Percentiles rank a stretch among this genome's conserved stretches.
Evolutionary conservation across 2,329 filamentous ascomycete species (phyloP).

Genomic region (Beauveria scarabaeidicola): DNA sequence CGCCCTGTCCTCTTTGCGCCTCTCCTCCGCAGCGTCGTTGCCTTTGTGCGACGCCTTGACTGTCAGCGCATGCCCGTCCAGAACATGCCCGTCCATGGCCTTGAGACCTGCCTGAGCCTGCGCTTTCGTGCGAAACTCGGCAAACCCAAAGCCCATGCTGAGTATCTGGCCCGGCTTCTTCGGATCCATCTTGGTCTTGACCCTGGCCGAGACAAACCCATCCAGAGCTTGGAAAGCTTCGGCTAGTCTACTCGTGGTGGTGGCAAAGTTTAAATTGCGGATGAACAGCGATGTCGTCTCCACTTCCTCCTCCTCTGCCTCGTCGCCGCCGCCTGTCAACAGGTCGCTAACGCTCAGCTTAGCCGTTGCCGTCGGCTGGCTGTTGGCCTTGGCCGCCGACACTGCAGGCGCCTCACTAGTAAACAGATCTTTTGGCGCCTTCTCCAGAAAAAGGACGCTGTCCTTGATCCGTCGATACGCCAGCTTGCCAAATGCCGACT

Average conservation of each 20-base stretch:
- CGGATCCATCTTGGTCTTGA: slow-evolving; percentile 90
- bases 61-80: slow-evolving; percentile 80
- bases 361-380: slow-evolving; percentile 36
- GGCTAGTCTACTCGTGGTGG: slow-evolving; percentile 65
- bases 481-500: slow-evolving; percentile 72
- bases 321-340: slow-evolving; percentile 45
- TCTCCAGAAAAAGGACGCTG: slow-evolving; percentile 86
- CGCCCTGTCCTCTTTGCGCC: slow-evolving; percentile 69
- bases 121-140: slow-evolving; percentile 72
- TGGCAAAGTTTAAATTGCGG: slow-evolving; percentile 88
- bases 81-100: slow-evolving; percentile 78
- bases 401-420: slow-evolving; percentile 17
- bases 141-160: slow-evolving; percentile 96
- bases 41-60: slow-evolving; percentile 84
- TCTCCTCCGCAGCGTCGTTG: slow-evolving; percentile 78
- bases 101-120: slow-evolving; percentile 72
- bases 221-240: slow-evolving; percentile 73
- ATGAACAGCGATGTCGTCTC: slow-evolving; percentile 80
- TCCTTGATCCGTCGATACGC: slow-evolving; percentile 89
- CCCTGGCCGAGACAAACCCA: slow-evolving; percentile 79
- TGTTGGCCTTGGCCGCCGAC: slow-evolving; percentile 21
- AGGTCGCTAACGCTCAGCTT: slow-evolving; percentile 64
- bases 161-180: slow-evolving; percentile 81
- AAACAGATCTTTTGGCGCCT: slow-evolving; percentile 81
- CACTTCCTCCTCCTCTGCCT: slow-evolving; percentile 43